phyloP scores from a whole-genome alignment of 768 basidiomycete species.

The Tulasnella sp. region DNA sequence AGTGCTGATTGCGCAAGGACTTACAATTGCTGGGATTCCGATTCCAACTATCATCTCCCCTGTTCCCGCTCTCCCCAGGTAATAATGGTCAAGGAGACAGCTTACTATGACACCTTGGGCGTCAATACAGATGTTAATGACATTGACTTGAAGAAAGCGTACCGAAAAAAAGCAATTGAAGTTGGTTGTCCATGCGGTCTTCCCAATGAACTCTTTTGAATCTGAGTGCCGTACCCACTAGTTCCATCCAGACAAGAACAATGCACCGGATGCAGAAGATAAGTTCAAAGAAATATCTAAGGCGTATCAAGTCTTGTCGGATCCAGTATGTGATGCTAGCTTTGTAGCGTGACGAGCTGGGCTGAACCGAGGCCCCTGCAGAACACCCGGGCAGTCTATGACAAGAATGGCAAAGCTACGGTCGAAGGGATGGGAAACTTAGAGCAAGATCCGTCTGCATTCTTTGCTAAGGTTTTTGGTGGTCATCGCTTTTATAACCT shows the following conservation, averaged over 20 bases:
- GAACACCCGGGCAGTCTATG: constrained; percentile 85
- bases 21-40: not conserved
- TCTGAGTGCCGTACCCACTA: constrained; percentile 35
- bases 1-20: not conserved
- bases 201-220: not conserved
- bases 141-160: constrained; percentile 87
- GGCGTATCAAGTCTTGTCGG: constrained; percentile 90
- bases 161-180: constrained; percentile 91
- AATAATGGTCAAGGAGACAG: constrained; percentile 51
- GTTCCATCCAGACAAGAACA: constrained; percentile 96
- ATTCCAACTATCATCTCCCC: constrained; percentile 1
- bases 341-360: not conserved
- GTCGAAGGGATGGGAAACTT: constrained; percentile 74
- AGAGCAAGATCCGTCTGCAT: constrained; percentile 89
- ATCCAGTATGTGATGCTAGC: constrained; percentile 52
- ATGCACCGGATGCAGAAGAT: constrained; percentile 85
- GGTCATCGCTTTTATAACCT: constrained; percentile 89
- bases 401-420: constrained; percentile 91
- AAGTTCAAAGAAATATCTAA: constrained; percentile 99
- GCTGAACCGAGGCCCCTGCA: constrained; percentile 34
- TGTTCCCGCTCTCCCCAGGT: not conserved
- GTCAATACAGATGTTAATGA: constrained; percentile 71
- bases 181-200: constrained; percentile 42
- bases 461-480: constrained; percentile 95
- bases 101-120: constrained; percentile 79